Base-by-base conservation (phyloP, 106 monocot genomes). In the Amphibolis antarctica region DNA sequence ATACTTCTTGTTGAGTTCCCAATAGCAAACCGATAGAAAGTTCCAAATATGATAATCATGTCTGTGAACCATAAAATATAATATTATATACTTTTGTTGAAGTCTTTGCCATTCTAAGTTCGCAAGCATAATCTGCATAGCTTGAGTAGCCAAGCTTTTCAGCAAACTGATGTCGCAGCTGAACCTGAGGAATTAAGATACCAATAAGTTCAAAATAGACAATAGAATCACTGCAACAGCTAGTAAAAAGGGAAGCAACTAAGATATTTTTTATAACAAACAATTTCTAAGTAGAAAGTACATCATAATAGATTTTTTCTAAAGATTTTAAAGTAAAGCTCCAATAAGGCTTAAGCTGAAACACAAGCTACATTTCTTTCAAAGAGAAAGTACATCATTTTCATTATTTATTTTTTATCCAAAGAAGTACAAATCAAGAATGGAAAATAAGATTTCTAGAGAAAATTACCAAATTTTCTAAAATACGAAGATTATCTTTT, bases 121-220 rank as follows among this genome's bases (percentile, higher is more conserved):
- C 86, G 65, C 73, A 53, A 67, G 66, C 80, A 77, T 78, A 98
- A 70, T 91, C 98, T 14, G 91, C 81, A 81, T 86, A 98, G 74
- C 69, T 91, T 42, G 98, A 70, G 42, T 91, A 98, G 54, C 91
- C 91, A 64, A 98, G 87, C 69, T 91, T 77, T 46, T 57, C 69
- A 69, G 98, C 84, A 85, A 77, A 67, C 73, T 67, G 85, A 55
- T 82, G 84, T n/a, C 98, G 86, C 69, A 91, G 66, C 42, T 75
- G 76, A 20, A 91, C 78, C 98, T 98, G 71, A 69, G 53, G 25
- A 70, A 49, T 44, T 28, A 49, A 77, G 25, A 25, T 23, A 14
- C 44, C 3, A 21, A 55, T 23, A 23, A 23, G 54, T 55, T 25
- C 3, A 49, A 19, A 49, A 49, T 7, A 19, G 7, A n/a, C n/a